phyloP scores from a whole-genome alignment of 225 moss, liverwort and hornwort genomes.

The Pseudoscleropodium purum region DNA sequence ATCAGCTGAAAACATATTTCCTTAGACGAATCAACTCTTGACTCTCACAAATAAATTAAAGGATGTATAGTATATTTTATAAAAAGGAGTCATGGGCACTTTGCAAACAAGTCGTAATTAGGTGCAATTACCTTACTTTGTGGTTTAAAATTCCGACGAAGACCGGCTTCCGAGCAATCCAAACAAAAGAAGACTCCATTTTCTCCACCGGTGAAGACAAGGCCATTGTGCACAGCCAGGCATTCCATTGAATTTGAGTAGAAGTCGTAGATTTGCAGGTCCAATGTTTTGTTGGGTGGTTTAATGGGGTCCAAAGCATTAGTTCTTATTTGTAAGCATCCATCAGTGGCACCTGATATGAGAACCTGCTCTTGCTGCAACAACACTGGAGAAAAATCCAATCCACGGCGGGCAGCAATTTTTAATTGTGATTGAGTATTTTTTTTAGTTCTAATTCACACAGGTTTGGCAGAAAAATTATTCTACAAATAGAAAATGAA shows the following conservation, averaged over 20 bases:
- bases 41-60: not conserved
- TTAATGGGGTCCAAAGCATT: constrained; percentile 52
- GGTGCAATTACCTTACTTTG: not conserved
- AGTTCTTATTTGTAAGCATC: constrained; percentile 58
- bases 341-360: constrained; percentile 60
- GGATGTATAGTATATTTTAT: not conserved
- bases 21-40: no score
- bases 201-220: constrained; percentile 46
- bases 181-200: constrained; percentile 61
- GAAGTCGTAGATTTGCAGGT: constrained; percentile 56
- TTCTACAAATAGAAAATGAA: fast-evolving
- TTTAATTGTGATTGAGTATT: no score
- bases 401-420: fast-evolving
- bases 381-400: constrained; percentile 18
- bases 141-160: not conserved
- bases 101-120: not conserved
- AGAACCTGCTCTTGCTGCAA: constrained; percentile 50
- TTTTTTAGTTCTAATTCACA: fast-evolving
- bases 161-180: constrained; percentile 46
- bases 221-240: constrained; percentile 33
- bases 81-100: fast-evolving
- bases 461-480: not conserved
- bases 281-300: constrained; percentile 49
- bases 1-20: fast-evolving
- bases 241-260: constrained; percentile 58